Evolutionary conservation across 139 green algal species (phyloP).

Genomic region (Tetradesmus obliquus): DNA sequence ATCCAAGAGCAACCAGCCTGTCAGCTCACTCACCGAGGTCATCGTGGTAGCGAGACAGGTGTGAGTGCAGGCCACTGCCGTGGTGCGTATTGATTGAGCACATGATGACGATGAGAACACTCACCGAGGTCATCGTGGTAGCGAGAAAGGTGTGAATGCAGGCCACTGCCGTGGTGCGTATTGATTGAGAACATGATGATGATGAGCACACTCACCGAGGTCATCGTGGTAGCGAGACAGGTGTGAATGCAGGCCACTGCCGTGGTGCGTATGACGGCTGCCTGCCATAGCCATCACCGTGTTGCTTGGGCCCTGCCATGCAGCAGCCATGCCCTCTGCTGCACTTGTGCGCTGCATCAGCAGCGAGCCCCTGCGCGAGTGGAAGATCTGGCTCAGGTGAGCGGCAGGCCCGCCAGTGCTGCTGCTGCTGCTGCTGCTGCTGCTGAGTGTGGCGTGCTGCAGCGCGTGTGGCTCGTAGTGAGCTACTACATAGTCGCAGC

Average conservation of each 20-base stretch:
- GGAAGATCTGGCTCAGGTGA: not conserved
- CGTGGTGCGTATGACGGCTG: not conserved
- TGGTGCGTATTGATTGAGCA: not conserved
- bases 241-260: not conserved
- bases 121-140: no score
- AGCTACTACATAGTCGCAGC: conserved; percentile 31
- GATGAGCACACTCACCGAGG: no score
- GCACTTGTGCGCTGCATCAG: not conserved
- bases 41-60: no score
- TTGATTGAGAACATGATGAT: not conserved
- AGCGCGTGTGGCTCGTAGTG: conserved; percentile 28
- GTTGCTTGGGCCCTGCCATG: no score
- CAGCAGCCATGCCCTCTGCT: not conserved
- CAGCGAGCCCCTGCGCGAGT: not conserved
- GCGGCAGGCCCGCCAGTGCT: no score
- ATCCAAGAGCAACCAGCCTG: no score
- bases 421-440: not conserved
- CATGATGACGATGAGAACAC: no score
- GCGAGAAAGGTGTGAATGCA: not conserved
- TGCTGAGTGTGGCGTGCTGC: not conserved
- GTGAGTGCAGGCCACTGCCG: no score
- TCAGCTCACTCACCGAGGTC: no score
- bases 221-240: no score
- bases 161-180: not conserved
- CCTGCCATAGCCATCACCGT: conserved; percentile 1